phyloP scores from a whole-genome alignment of 148 eudicot species.

The Euryodendron excelsum region DNA sequence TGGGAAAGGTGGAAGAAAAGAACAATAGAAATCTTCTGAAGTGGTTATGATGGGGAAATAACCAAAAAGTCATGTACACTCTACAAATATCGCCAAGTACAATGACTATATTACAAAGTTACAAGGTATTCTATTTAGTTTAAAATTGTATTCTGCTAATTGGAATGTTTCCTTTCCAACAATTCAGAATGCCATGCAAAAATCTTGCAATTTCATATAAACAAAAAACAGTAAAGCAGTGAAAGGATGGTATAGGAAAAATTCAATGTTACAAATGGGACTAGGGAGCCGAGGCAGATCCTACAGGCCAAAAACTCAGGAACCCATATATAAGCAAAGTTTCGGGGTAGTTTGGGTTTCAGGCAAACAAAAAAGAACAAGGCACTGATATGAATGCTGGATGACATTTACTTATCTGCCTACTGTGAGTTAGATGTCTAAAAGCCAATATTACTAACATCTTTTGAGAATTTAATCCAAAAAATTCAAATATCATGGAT shows the following conservation, averaged over 20 bases:
- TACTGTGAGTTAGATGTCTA: background rate
- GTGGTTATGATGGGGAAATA: background rate
- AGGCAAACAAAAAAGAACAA: background rate
- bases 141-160: background rate
- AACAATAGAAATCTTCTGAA: background rate
- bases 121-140: background rate
- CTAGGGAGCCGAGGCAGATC: too few species aligned
- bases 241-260: background rate
- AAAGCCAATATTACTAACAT: background rate
- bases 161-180: background rate
- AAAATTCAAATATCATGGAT: background rate
- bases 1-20: background rate
- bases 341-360: background rate
- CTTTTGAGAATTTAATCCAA: background rate
- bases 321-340: too few species aligned
- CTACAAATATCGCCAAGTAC: background rate
- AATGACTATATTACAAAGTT: background rate
- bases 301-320: too few species aligned
- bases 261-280: background rate
- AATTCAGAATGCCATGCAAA: background rate
- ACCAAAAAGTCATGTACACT: background rate
- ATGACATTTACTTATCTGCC: background rate
- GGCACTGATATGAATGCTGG: background rate
- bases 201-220: background rate
- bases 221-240: background rate